phyloP scores from a whole-genome alignment of 441 rosid genomes.

The Aleurites moluccanus region DNA sequence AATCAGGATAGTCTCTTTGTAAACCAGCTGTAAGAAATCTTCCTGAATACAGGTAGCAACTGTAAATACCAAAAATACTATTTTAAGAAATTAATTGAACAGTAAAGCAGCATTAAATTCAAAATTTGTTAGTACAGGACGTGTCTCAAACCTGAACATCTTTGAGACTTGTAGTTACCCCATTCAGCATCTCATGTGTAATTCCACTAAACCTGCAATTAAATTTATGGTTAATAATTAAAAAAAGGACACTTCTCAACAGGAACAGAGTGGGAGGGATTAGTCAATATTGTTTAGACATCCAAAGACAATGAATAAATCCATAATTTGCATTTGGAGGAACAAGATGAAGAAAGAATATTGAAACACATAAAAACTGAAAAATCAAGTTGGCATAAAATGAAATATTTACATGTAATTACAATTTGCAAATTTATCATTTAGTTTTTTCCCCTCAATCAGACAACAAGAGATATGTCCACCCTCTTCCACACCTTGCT shows the following conservation, averaged over 20 bases:
- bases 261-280: not conserved
- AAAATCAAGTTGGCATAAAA: not conserved
- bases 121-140: constrained; percentile 1
- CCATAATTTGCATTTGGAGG: not conserved
- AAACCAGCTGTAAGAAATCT: constrained; percentile 76
- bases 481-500: not conserved
- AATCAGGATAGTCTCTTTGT: constrained; percentile 79
- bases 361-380: not conserved
- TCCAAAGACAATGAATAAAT: not conserved
- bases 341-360: not conserved
- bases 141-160: constrained; percentile 47
- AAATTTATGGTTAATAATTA: constrained; percentile 6
- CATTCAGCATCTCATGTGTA: constrained; percentile 74
- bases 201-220: constrained; percentile 86
- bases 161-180: constrained; percentile 71
- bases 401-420: not conserved
- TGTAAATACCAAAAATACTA: constrained; percentile 22
- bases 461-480: not conserved
- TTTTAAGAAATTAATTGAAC: constrained; percentile 14
- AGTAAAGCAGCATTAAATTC: constrained; percentile 9
- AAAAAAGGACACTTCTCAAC: not conserved
- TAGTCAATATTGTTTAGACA: not conserved
- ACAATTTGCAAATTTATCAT: not conserved
- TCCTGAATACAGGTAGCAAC: constrained; percentile 58
- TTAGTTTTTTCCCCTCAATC: not conserved